Base-by-base conservation (phyloP, 2,329 filamentous ascomycete species). In the Ophiosphaerella korrae region DNA sequence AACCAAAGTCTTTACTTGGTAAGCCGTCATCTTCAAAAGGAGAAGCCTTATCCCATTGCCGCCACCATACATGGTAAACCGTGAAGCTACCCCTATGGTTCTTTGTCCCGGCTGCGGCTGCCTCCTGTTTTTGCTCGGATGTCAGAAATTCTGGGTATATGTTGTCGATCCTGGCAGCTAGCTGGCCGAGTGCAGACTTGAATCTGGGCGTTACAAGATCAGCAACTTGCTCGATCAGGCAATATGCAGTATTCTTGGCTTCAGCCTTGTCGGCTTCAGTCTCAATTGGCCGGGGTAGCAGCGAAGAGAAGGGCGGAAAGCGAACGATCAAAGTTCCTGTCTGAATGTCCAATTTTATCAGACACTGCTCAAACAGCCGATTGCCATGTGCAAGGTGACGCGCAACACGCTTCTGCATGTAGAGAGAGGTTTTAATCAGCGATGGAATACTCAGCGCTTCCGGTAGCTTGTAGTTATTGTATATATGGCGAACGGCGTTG, bases 401-500 rank as follows among this genome's bases (percentile, higher is more conserved):
- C 39, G 80, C 77, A 26, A 83, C 82, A 29, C 79, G 79, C 13
- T 77, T 67, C 1, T 87, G 79, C 43, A 95, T 74, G 11, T 53
- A 49, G 3, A 60, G 44, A 3, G 69, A 61, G 3, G 70, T 21
- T 0, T 75, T 73, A 2, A 93, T 73, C 5, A 97, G 79, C 11
- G 64, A 64, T 12, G 51, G 36, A 47, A 86, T 85, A 53, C 84
- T 84, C 2, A 97, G 75, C 0, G 92, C 90, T 8, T 70, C 71
- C 0, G 94, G 93, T 3, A 97, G 75, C 2, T 71, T 66, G 50
- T 86, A 74, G 4, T 81, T 74, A 23, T 78, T 75, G 16, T 84
- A 79, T 37, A 96, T 71, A 68, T 88, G 77, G 29, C 93, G 84
- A 33, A 97, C 79, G 0, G 93, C 86, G 65, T 99, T 99, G 33